Evolutionary conservation across 768 basidiomycete species (phyloP).

Genomic region (Russula olivacea): DNA sequence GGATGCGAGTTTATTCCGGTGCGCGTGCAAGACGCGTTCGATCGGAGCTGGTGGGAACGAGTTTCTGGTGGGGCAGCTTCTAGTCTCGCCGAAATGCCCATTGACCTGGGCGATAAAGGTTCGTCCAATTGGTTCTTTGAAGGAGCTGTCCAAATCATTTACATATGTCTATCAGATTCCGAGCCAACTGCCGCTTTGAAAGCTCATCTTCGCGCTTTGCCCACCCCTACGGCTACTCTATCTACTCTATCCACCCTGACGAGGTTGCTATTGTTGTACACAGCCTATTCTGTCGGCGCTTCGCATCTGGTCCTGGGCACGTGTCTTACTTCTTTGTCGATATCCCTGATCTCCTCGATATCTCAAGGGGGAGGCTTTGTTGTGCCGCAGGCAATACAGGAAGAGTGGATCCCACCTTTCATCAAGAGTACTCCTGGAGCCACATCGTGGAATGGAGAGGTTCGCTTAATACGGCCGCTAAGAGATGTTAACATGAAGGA

Average conservation of each 20-base stretch:
- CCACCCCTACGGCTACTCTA: conserved; percentile 66
- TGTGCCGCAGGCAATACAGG: conserved; percentile 61
- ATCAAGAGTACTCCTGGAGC: conserved; percentile 18
- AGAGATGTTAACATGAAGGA: conserved; percentile 74
- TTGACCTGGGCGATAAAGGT: conserved; percentile 54
- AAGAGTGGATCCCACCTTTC: conserved; percentile 51
- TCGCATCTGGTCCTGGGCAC: conserved; percentile 79
- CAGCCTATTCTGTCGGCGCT: conserved; percentile 49
- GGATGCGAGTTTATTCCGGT: conserved; percentile 55
- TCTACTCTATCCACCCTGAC: conserved; percentile 53
- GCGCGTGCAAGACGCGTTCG: conserved; percentile 71
- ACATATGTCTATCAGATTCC: conserved; percentile 13
- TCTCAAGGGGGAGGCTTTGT: conserved; percentile 72
- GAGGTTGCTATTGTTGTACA: conserved; percentile 65
- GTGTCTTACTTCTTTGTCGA: conserved; percentile 69
- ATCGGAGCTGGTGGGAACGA: conserved; percentile 56
- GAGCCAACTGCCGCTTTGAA: conserved; percentile 35
- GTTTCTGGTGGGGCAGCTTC: conserved; percentile 34
- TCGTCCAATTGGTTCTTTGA: not conserved
- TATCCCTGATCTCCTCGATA: conserved; percentile 66
- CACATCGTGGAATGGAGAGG: conserved; percentile 22
- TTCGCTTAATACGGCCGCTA: conserved; percentile 61
- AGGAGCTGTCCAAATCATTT: conserved; percentile 18
- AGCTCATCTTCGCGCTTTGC: conserved; percentile 56
- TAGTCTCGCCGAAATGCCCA: conserved; percentile 31